Evolutionary conservation across 2,329 filamentous ascomycete species (phyloP), one percentile per base, ranked within the genome.

Genomic region (Byssothecium circinans): DNA sequence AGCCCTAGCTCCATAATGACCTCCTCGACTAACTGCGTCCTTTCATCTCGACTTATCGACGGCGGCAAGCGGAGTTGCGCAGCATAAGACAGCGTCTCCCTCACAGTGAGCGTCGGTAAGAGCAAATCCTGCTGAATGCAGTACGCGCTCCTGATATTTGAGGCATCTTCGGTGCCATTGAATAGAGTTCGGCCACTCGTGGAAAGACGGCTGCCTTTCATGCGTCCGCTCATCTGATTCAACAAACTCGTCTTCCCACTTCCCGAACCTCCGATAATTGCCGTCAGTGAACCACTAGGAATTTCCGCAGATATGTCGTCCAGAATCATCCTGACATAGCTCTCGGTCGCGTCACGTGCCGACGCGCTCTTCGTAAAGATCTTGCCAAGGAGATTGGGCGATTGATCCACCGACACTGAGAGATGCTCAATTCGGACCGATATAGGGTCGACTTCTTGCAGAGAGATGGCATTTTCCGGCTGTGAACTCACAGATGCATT

Each of bases 121-220:
- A 91, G 73, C 12, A 90, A 78, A 61, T 91, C 88, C 57, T 90
- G 85, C 63, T 91, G 86, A 78, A 87, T 87, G 17, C 88, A 86
- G 73, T 90, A 88, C 41, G 85, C 80, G 66, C 84, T 80, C 42
- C 84, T 74, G 38, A 86, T 74, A 46, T 73, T 75, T 51, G 69
- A 59, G 53, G 67, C 41, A 50, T 81, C 78, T 19, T 74, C 56
- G 30, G 72, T 68, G 1, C 79, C 80, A 62, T 89, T 89, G 69
- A 88, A 89, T 0, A 77, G 79, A 0, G 78, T 78, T 3, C 68
- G 65, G 0, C 87, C 87, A 3, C 76, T 72, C 14, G 73, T 70
- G 18, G 71, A 67, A 11, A 79, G 68, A 23, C 81, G 77, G 56
- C 80, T 82, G n/a, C 74, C 72, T 10, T 78, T 75, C 65, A 89